These are phyloP conservation scores for Epipyxis sp. DNA, from an alignment of 108 stramenopile genomes.

Conservation along the genomic window DNA sequence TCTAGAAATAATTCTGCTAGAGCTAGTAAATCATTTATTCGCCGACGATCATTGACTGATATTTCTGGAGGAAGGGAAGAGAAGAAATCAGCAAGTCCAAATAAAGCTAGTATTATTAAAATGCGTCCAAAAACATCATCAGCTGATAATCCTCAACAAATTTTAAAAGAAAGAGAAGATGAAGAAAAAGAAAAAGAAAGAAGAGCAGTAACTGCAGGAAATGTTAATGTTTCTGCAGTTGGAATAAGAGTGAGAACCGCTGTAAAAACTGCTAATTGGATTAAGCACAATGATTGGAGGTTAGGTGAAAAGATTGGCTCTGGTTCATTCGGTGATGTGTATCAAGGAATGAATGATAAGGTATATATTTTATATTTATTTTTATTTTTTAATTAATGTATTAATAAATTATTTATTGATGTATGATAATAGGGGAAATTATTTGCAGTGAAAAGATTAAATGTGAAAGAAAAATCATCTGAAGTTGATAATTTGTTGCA, in stretches of 20 bases:
- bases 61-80: too few relatives aligned
- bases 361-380: not conserved
- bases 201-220: not conserved
- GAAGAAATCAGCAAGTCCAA: not conserved
- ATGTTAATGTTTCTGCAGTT: not conserved
- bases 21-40: too few relatives aligned
- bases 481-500: conserved; percentile 63
- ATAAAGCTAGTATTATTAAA: not conserved
- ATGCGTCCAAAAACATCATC: not conserved
- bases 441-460: conserved; percentile 24
- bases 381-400: too few relatives aligned
- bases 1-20: too few relatives aligned
- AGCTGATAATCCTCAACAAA: not conserved
- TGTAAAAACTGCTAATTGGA: not conserved
- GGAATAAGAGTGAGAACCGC: not conserved
- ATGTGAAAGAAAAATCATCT: not conserved
- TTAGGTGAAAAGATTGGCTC: conserved; percentile 27
- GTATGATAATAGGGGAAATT: conserved; percentile 9
- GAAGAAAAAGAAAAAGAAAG: not conserved
- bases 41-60: too few relatives aligned
- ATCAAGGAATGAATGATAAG: conserved; percentile 37
- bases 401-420: too few relatives aligned
- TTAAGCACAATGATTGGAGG: not conserved
- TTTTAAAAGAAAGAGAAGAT: not conserved
- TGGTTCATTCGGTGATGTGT: conserved; percentile 45